Evolutionary conservation across 1,139 yeast genomes (phyloP).

Genomic region (Suhomyces maxii): DNA sequence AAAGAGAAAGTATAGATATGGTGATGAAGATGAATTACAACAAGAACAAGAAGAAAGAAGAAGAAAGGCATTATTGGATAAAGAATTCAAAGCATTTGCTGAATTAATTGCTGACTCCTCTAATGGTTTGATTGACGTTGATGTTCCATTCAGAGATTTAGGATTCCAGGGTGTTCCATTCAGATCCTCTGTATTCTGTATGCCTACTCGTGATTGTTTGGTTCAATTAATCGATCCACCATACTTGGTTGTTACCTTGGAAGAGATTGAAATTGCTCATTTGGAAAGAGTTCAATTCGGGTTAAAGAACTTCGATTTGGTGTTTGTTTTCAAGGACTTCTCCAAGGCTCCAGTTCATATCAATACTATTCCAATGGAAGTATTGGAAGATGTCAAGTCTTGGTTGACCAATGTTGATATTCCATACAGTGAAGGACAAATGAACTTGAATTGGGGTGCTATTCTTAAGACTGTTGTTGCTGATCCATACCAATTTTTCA

Average conservation of each 20-base stretch:
- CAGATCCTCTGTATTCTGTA: conserved; percentile 89
- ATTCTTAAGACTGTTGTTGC: conserved; percentile 92
- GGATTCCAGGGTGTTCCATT: conserved; percentile 98
- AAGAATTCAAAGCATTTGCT: conserved; percentile 86
- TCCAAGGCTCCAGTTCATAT: conserved; percentile 84
- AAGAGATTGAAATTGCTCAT: conserved; percentile 92
- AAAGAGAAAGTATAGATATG: conserved; percentile 86
- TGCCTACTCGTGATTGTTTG: conserved; percentile 96
- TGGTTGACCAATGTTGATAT: conserved; percentile 97
- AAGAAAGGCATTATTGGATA: conserved; percentile 85
- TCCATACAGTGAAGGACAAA: conserved; percentile 91
- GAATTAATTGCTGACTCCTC: conserved; percentile 90
- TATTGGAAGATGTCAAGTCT: conserved; percentile 87
- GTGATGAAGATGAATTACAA: conserved; percentile 97
- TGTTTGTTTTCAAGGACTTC: conserved; percentile 91
- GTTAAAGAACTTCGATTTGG: conserved; percentile 91
- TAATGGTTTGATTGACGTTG: conserved; percentile 78
- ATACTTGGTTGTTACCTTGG: conserved; percentile 84
- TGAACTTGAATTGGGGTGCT: conserved; percentile 93
- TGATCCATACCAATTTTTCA: conserved; percentile 92
- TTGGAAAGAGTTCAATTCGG: conserved; percentile 98
- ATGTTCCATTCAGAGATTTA: conserved; percentile 91
- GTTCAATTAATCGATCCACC: conserved; percentile 95
- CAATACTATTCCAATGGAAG: conserved; percentile 91
- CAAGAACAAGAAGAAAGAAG: conserved; percentile 98